phyloP scores from a whole-genome alignment of 768 basidiomycete species.

The Omphalotus guepiniiformis region DNA sequence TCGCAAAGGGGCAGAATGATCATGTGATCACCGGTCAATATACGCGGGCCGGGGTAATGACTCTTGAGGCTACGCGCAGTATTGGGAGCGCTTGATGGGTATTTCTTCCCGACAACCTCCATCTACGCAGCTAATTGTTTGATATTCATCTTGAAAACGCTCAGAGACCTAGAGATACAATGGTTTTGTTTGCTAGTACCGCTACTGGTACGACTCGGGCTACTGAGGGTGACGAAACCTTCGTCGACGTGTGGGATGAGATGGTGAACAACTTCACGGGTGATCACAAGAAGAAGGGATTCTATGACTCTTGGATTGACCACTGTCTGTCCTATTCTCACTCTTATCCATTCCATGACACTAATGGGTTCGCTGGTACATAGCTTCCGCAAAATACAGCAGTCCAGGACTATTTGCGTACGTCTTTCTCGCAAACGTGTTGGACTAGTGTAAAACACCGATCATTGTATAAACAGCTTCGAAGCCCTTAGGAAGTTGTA shows the following conservation, averaged over 20 bases:
- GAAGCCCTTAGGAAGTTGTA: conserved; percentile 53
- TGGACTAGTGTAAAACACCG: neutral
- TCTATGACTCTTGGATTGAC: conserved; percentile 51
- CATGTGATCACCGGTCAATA: no score
- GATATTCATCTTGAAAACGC: neutral
- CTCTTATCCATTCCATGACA: neutral
- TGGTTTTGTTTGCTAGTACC: no score
- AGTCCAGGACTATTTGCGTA: conserved; percentile 46
- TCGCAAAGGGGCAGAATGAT: no score
- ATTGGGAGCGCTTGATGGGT: no score
- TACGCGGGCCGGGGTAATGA: no score
- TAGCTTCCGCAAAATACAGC: conserved; percentile 51
- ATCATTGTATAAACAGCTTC: conserved; percentile 18
- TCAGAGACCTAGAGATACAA: neutral
- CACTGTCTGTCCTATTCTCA: conserved; percentile 31
- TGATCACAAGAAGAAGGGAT: conserved; percentile 23
- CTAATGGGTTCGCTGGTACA: conserved; percentile 4
- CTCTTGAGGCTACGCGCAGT: no score
- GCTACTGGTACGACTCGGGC: no score
- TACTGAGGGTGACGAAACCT: conserved; percentile 29
- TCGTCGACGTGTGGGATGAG: conserved; percentile 42
- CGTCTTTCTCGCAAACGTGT: conserved; percentile 9
- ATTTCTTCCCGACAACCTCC: no score
- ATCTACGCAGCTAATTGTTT: neutral
- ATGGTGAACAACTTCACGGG: conserved; percentile 11